phyloP scores from a whole-genome alignment of 2,329 filamentous ascomycete species.

The Herpotrichia juniperi region DNA sequence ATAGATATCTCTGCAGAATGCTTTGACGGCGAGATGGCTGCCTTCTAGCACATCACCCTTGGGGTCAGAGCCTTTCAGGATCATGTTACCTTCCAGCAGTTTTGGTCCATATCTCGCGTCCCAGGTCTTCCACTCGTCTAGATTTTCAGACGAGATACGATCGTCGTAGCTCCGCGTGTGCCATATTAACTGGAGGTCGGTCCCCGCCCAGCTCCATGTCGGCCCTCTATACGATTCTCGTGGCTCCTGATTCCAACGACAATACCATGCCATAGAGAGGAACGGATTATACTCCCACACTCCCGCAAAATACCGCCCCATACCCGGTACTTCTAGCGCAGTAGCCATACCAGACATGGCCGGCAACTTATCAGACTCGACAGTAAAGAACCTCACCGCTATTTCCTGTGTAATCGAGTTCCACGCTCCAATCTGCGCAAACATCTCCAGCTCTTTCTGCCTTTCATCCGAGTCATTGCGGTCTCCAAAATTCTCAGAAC shows the following conservation, averaged over 20 bases:
- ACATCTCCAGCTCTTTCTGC: not conserved
- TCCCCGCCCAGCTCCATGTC: constrained; percentile 13
- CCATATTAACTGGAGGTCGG: not conserved
- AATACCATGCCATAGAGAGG: constrained; percentile 10
- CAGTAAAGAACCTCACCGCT: constrained; percentile 5
- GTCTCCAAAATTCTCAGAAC: too few species aligned
- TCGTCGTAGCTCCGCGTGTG: not conserved
- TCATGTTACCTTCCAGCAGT: not conserved
- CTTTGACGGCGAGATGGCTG: not conserved
- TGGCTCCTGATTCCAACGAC: not conserved
- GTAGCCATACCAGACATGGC: constrained; percentile 12
- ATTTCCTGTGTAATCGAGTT: constrained; percentile 8
- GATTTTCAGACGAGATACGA: not conserved
- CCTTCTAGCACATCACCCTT: constrained; percentile 3
- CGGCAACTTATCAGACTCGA: constrained; percentile 5
- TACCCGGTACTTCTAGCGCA: constrained; percentile 4
- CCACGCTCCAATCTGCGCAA: not conserved
- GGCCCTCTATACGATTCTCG: not conserved
- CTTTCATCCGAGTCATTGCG: too few species aligned
- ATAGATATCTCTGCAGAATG: not conserved
- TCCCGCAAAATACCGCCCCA: constrained; percentile 12
- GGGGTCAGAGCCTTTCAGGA: not conserved
- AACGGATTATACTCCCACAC: constrained; percentile 14
- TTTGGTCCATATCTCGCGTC: not conserved
- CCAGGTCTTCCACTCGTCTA: not conserved